These are phyloP conservation scores for Chaetothyriales sp. DNA, from an alignment of 2,329 filamentous ascomycete genomes.

Conservation along the genomic window DNA sequence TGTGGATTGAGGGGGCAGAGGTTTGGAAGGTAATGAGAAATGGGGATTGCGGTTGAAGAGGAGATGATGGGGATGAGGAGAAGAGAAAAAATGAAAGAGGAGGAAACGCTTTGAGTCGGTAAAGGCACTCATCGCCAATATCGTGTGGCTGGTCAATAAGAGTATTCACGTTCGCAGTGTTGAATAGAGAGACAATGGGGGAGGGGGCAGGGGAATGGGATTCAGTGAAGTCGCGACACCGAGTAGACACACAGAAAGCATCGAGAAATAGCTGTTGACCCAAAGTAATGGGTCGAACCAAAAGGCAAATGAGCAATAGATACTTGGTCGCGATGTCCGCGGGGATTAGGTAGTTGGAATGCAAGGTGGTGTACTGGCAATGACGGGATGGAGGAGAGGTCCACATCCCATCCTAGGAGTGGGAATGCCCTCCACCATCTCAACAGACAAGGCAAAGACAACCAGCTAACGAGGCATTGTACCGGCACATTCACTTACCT, in stretches of 20 bases:
- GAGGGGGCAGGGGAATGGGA: neutral
- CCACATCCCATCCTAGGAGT: no score
- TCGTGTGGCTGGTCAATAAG: neutral
- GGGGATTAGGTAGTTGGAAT: no score
- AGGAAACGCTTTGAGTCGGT: neutral
- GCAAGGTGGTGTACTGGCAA: neutral
- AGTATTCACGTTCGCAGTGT: neutral
- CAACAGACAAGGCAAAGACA: neutral
- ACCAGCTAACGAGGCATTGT: neutral
- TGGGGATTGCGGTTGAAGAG: neutral
- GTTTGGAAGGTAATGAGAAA: neutral
- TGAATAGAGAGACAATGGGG: neutral
- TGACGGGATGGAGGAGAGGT: neutral
- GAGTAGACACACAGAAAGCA: neutral
- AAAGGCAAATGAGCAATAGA: neutral
- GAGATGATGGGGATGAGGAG: neutral
- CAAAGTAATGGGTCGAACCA: neutral
- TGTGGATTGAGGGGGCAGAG: neutral
- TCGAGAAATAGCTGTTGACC: neutral
- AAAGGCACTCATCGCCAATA: neutral
- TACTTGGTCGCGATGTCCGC: neutral
- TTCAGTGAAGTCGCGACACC: neutral
- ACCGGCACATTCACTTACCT: neutral
- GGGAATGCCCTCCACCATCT: no score
- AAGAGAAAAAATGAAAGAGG: neutral